Evolutionary conservation across 1,284 basidiomycete genomes (phyloP), one percentile per base, ranked within the genome.

Genomic region (Exobasidium rhododendri): DNA sequence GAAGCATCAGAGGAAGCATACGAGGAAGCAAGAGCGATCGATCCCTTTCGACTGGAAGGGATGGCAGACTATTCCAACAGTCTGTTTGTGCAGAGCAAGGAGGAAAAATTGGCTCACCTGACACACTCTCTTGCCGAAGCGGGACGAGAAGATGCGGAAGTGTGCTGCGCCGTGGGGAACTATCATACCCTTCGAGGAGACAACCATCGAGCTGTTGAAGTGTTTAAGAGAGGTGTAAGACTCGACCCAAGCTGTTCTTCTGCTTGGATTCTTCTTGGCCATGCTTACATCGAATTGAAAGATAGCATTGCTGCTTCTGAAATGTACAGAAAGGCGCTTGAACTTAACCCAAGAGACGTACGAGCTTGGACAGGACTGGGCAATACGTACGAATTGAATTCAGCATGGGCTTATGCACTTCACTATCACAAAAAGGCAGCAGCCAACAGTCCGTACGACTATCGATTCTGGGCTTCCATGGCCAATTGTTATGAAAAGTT

Each of bases 261-360:
- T 2, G 96, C 96, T 3, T 99, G 96, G 96, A 97, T 94, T n/a
- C 81, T 98, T 65, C 92, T 99, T 88, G 96, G 96, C 0, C 96
- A 98, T 80, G 96, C 97, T 80, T 98, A 92, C 77, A 89, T 98
- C 59, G 96, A 98, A 82, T 87, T 97, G 85, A 97, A 97, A 82
- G 98, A 99, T 81, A 92, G 92, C 17, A 94, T 97, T 83, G 94
- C 96, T 1, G 96, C 96, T 1, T 94, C 97, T 59, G 96, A 97
- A 81, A 91, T 93, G 29, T 99, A 98, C 81, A 86, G 96, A 53
- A 86, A 92, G 75, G 96, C 94, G 59, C 88, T 97, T 64, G 94
- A 97, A 77, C 89, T 96, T 68, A 96, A 96, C 74, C 86, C 92
- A 56, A 96, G 97, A 80, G 94, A 97, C 80, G 61, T 62, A 11